Evolutionary conservation across 345 rosid genomes (phyloP).

Genomic region (Eucalyptus curtisii): DNA sequence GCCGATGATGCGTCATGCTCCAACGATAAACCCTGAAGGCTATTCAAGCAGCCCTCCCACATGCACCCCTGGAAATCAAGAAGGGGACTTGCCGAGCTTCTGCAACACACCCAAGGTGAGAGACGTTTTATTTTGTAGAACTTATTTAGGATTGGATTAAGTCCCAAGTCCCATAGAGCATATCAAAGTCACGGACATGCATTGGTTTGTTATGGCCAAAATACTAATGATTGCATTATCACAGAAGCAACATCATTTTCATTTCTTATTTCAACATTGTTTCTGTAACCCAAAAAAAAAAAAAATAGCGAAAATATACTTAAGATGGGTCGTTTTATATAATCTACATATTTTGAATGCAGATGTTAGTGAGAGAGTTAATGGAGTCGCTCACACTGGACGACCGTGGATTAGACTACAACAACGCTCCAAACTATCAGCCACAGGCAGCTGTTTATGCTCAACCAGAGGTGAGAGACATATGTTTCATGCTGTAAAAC

Average conservation of each 20-base stretch:
- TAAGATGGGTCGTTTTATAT: neutral
- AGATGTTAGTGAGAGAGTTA: neutral
- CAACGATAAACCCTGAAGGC: neutral
- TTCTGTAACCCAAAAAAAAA: neutral
- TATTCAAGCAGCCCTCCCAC: neutral
- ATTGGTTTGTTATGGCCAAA: neutral
- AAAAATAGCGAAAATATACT: neutral
- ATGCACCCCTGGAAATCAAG: neutral
- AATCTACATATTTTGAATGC: neutral
- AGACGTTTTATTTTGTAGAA: neutral
- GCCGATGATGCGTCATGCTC: neutral
- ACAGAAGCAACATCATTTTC: neutral
- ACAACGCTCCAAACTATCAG: neutral
- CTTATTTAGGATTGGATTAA: neutral
- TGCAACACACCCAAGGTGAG: neutral
- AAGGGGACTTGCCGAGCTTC: neutral
- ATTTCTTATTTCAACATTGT: neutral
- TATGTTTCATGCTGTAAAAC: neutral
- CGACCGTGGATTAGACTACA: neutral
- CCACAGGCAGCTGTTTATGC: neutral
- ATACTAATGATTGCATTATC: neutral
- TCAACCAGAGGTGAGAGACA: neutral
- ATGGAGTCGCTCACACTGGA: neutral
- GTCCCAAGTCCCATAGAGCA: neutral
- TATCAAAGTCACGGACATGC: neutral